These are phyloP conservation scores for Bidens hawaiensis DNA, from an alignment of 140 eudicot species.

Conservation along the genomic window DNA sequence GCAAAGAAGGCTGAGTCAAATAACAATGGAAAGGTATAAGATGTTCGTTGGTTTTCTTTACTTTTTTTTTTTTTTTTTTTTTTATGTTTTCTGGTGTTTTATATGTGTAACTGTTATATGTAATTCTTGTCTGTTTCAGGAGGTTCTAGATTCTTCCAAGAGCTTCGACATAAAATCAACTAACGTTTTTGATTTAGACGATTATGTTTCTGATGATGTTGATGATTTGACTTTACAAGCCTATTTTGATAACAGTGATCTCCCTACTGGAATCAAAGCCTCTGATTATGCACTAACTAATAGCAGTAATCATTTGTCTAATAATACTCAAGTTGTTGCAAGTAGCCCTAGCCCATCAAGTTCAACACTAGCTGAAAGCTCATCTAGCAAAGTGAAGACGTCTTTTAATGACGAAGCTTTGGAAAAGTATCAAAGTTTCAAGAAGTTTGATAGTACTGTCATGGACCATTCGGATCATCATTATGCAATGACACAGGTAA, in stretches of 20 bases:
- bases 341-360: constrained; percentile 10
- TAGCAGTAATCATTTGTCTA: constrained; percentile 10
- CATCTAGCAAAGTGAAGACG: constrained; percentile 13
- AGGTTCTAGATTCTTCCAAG: constrained; percentile 19
- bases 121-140: constrained; percentile 8
- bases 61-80: neutral
- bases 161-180: constrained; percentile 23
- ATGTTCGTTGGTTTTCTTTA: neutral
- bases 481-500: constrained; percentile 51
- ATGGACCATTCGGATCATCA: constrained; percentile 60
- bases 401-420: constrained; percentile 33
- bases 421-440: constrained; percentile 39
- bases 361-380: constrained; percentile 17
- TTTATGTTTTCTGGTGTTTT: constrained; percentile 5
- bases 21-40: constrained; percentile 22
- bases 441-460: constrained; percentile 75
- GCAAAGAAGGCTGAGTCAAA: constrained; percentile 12
- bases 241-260: constrained; percentile 68
- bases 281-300: neutral
- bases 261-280: constrained; percentile 85
- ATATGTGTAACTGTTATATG: neutral
- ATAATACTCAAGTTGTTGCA: constrained; percentile 5
- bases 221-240: constrained; percentile 51
- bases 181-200: constrained; percentile 35
- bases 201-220: constrained; percentile 35